Conservation (phyloP, 2,329 filamentous ascomycete genomes). For the Calonectria multiphialidica region DNA sequence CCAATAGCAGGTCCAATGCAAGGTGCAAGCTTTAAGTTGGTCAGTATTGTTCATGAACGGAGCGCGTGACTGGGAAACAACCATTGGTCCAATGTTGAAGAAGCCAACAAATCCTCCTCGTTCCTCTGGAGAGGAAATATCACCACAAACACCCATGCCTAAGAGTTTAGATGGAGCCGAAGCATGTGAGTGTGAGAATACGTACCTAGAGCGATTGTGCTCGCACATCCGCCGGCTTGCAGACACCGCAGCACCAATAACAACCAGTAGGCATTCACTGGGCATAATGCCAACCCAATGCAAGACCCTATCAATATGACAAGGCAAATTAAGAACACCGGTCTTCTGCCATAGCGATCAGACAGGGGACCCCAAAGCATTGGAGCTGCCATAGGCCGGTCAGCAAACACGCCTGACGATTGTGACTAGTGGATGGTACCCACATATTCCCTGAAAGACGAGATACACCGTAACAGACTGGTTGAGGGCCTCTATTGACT, state of each 20-base stretch:
- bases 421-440: not conserved
- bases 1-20: constrained; percentile 64
- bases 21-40: constrained; percentile 50
- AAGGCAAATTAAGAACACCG: constrained; percentile 46
- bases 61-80: not conserved
- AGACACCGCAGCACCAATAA: constrained; percentile 46
- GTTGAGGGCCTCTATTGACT: constrained; percentile 47
- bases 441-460: constrained; percentile 45
- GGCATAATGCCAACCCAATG: constrained; percentile 48
- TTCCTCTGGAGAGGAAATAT: constrained; percentile 47
- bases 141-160: constrained; percentile 49
- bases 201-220: constrained; percentile 46
- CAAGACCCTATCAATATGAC: constrained; percentile 47
- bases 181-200: no score
- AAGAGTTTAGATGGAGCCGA: not conserved
- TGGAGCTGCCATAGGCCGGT: constrained; percentile 32
- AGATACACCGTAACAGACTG: constrained; percentile 49
- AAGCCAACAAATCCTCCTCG: constrained; percentile 49
- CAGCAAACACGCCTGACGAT: not conserved
- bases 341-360: constrained; percentile 47
- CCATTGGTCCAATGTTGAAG: constrained; percentile 50
- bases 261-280: constrained; percentile 47
- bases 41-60: not conserved
- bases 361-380: constrained; percentile 52
- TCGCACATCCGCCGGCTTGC: constrained; percentile 49